Base-by-base conservation (phyloP, 352 stramenopile species). In the Peronosclerospora sorghi region DNA sequence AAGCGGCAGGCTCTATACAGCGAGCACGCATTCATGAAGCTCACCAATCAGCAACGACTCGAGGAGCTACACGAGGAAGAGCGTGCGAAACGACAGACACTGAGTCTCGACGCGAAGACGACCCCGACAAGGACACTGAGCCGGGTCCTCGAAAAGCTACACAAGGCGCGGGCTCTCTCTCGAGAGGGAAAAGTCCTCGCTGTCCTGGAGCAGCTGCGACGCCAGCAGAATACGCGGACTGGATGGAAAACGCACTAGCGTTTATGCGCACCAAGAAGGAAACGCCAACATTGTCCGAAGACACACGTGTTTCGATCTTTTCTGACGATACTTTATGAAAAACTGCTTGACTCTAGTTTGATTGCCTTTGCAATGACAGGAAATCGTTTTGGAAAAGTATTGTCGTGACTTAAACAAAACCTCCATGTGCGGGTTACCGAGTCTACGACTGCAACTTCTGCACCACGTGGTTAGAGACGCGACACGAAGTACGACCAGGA, bases 371-470 rank as follows among this genome's bases (percentile, higher is more conserved):
- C 60, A 23, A 69, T 49, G 12, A 52, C 45, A 41, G 66, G 52
- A 39, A 82, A 83, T 14, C 64, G 59, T 54, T 67, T 73, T 30
- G 45, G 49, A 35, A 82, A 79, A 28, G 53, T 65, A 21, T 78
- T 50, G 35, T 85, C 73, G n/a, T 51, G 45, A 10, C 40, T 51
- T 14, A 70, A 20, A 24, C 74, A 73, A 24, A 85, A 74, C 24
- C 42, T 59, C 69, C 73, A 85, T 28, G 48, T 78, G 15, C 73
- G 57, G 23, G 65, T 68, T 18, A 47, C 34, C 7, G 56, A 35
- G 23, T 85, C 62, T 12, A 85, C 36, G 27, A 54, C 36, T 28
- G 67, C 68, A 34, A 83, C 66, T 15, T 76, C 73, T 82, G 26
- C 5, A 48, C 5, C 17, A 32, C 27, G 27, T 5, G 24, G 8